phyloP scores from a whole-genome alignment of 1,284 basidiomycete species.

The Trametes versicolor region DNA sequence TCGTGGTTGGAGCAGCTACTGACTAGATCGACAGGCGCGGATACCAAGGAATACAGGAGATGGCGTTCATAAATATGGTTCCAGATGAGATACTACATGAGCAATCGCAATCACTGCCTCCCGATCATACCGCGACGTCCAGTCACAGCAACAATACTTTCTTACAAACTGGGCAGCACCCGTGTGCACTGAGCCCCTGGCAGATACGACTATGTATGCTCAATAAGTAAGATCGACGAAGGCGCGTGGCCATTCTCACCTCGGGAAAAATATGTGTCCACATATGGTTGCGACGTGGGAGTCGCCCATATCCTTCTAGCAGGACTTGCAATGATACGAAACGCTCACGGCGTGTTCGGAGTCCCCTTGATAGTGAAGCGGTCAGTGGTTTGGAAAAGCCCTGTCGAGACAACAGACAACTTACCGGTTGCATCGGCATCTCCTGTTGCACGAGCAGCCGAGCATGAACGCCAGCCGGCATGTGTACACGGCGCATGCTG shows the following conservation, averaged over 20 bases:
- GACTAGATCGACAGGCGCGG: too few relatives aligned
- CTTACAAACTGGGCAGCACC: conserved; percentile 11
- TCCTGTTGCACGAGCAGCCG: too few relatives aligned
- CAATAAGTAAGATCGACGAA: neutral
- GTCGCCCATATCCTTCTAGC: conserved; percentile 34
- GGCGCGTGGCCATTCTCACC: conserved; percentile 17
- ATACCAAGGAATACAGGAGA: too few relatives aligned
- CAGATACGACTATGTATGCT: neutral
- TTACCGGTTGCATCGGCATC: too few relatives aligned
- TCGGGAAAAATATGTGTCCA: conserved; percentile 43
- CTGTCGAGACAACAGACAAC: too few relatives aligned
- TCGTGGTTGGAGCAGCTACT: too few relatives aligned
- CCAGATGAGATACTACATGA: too few relatives aligned
- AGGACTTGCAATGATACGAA: conserved; percentile 41
- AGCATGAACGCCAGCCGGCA: too few relatives aligned
- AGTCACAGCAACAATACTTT: neutral
- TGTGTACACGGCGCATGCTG: too few relatives aligned
- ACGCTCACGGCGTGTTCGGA: neutral
- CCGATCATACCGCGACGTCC: neutral
- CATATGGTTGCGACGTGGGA: conserved; percentile 41
- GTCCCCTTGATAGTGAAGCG: too few relatives aligned
- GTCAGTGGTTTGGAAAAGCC: too few relatives aligned
- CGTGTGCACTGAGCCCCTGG: neutral
- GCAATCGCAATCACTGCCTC: neutral
- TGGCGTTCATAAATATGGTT: too few relatives aligned